These are phyloP conservation scores for Zanthoxylum bungeanum DNA, from an alignment of 345 rosid species.

Conservation along the genomic window DNA sequence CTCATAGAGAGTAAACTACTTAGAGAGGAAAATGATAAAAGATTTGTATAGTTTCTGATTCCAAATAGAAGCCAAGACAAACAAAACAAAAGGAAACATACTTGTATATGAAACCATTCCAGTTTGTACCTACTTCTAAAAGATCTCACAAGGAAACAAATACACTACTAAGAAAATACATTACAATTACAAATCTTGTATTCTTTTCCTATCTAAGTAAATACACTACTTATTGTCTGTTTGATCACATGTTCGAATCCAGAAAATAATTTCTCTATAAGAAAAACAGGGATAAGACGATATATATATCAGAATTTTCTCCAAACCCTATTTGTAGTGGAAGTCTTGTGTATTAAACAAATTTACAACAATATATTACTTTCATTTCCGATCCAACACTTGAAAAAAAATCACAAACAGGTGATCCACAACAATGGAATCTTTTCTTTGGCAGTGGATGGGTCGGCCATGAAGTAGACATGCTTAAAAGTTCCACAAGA, in stretches of 20 bases:
- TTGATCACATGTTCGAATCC: too few relatives aligned
- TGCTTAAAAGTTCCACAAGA: background rate
- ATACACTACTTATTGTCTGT: too few relatives aligned
- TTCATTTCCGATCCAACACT: background rate
- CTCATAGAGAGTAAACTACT: too few relatives aligned
- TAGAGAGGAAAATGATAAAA: too few relatives aligned
- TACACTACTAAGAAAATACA: background rate
- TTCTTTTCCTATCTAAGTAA: too few relatives aligned
- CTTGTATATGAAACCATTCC: background rate
- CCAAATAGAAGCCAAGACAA: background rate
- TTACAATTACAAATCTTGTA: too few relatives aligned
- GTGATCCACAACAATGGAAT: background rate
- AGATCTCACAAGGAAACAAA: background rate
- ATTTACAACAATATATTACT: background rate
- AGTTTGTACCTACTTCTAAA: background rate
- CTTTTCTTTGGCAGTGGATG: background rate
- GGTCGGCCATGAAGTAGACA: slow-evolving; percentile 30
- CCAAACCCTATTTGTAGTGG: too few relatives aligned
- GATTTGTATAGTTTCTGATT: background rate
- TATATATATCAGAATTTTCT: too few relatives aligned
- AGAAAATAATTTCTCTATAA: too few relatives aligned
- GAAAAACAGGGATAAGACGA: too few relatives aligned
- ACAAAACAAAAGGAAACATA: background rate
- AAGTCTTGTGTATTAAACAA: too few relatives aligned
- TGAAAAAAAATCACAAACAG: background rate